phyloP scores from a whole-genome alignment of 352 stramenopile genomes.

The Aphanomyces stellatus region DNA sequence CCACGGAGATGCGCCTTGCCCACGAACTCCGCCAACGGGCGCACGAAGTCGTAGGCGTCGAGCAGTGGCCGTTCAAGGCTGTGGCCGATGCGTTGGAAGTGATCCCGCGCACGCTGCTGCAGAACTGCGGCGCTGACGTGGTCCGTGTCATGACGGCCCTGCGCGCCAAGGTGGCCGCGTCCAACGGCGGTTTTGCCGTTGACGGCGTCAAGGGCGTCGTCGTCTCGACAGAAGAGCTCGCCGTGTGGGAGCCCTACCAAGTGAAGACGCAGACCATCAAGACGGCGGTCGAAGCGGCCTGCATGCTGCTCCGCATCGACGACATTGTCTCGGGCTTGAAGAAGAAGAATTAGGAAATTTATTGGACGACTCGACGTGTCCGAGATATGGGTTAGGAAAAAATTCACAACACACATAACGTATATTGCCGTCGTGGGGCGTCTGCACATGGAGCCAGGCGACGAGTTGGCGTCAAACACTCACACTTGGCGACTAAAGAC shows the following conservation, averaged over 20 bases:
- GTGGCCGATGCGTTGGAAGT: slow-evolving; percentile 98
- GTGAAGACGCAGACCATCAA: slow-evolving; percentile 99
- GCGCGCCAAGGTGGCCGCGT: slow-evolving; percentile 87
- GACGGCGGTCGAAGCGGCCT: slow-evolving; percentile 97
- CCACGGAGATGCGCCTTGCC: slow-evolving; percentile 98
- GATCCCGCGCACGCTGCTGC: slow-evolving; percentile 97
- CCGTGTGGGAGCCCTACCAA: slow-evolving; percentile 99
- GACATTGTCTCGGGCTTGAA: slow-evolving; percentile 99
- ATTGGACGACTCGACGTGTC: neutral
- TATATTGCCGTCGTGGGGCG: too few species aligned
- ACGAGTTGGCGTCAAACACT: too few species aligned
- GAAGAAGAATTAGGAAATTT: slow-evolving; percentile 73
- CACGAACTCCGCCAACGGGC: slow-evolving; percentile 90
- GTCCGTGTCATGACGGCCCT: slow-evolving; percentile 98
- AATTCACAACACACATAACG: too few species aligned
- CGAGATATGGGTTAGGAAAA: too few species aligned
- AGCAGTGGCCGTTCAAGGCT: slow-evolving; percentile 96
- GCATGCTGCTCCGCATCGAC: slow-evolving; percentile 98
- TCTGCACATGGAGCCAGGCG: too few species aligned
- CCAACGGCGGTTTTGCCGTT: slow-evolving; percentile 60
- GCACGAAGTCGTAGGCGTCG: slow-evolving; percentile 89
- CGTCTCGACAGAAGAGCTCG: slow-evolving; percentile 92
- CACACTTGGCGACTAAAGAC: too few species aligned
- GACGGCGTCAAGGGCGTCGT: slow-evolving; percentile 86
- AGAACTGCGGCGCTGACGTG: slow-evolving; percentile 99